phyloP scores from a whole-genome alignment of 2,329 filamentous ascomycete genomes.

The Botrytis porri region DNA sequence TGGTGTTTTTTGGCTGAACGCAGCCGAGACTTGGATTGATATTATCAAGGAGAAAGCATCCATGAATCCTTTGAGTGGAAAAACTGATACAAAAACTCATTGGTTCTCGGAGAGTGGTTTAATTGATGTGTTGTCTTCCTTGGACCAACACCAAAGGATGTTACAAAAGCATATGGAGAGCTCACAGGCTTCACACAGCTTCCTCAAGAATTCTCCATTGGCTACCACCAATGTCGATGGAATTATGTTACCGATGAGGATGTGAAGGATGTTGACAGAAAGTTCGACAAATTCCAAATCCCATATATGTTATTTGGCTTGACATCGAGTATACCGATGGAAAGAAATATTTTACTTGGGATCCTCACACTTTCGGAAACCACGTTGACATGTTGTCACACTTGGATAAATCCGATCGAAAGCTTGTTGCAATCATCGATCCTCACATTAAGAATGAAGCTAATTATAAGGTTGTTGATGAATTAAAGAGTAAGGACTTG shows the following conservation, averaged over 20 bases:
- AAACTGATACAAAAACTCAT: conserved; percentile 81
- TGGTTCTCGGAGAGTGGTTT: conserved; percentile 94
- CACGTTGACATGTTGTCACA: conserved; percentile 86
- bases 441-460: conserved; percentile 95
- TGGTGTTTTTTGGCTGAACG: conserved; percentile 96
- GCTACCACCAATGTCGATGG: conserved; percentile 97
- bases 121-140: conserved; percentile 89
- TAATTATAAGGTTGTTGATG: conserved; percentile 71
- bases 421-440: conserved; percentile 92
- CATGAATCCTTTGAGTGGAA: conserved; percentile 74
- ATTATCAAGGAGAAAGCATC: conserved; percentile 75
- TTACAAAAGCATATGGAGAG: conserved; percentile 80
- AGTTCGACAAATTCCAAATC: conserved; percentile 92
- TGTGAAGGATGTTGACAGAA: conserved; percentile 92
- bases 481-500: conserved; percentile 79
- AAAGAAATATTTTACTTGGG: conserved; percentile 98
- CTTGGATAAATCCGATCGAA: conserved; percentile 78
- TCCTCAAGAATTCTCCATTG: conserved; percentile 88
- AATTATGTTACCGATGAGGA: conserved; percentile 98
- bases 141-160: conserved; percentile 78
- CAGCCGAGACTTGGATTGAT: conserved; percentile 95
- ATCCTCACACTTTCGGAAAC: conserved; percentile 81
- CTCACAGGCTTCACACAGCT: conserved; percentile 89
- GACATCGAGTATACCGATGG: conserved; percentile 97
- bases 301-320: conserved; percentile 98